phyloP scores from a whole-genome alignment of 805 yeast genomes.

The Candida stauntonica region DNA sequence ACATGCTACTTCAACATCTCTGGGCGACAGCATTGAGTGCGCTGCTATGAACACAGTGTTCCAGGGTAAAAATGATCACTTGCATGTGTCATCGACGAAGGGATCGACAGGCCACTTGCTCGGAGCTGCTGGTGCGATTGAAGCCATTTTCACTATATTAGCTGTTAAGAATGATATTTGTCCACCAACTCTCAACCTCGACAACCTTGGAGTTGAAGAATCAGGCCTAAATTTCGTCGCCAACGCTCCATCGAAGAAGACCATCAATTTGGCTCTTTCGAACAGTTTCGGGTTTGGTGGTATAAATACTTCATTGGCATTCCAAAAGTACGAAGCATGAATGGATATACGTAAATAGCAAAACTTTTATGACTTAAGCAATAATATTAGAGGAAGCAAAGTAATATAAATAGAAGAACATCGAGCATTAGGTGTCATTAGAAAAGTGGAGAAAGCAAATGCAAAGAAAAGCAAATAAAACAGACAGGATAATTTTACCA shows the following conservation, averaged over 20 bases:
- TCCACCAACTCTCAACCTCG: conserved; percentile 82
- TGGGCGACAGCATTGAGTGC: conserved; percentile 90
- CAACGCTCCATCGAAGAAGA: conserved; percentile 38
- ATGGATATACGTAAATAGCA: background rate
- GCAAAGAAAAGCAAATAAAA: background rate
- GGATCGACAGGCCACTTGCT: conserved; percentile 91
- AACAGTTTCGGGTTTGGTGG: conserved; percentile 99
- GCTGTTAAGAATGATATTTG: conserved; percentile 52
- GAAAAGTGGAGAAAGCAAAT: background rate
- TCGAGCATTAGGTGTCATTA: background rate
- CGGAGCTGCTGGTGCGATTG: conserved; percentile 97
- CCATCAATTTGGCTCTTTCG: conserved; percentile 58
- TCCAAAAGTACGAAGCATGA: conserved; percentile 32
- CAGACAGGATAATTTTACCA: conserved; percentile 16
- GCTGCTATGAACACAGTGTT: conserved; percentile 62
- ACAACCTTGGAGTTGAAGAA: conserved; percentile 46
- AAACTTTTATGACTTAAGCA: background rate
- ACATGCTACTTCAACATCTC: conserved; percentile 89
- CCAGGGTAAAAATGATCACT: conserved; percentile 27
- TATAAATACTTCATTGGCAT: conserved; percentile 73
- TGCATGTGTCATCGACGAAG: conserved; percentile 75
- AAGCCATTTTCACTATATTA: conserved; percentile 72
- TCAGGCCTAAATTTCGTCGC: conserved; percentile 54
- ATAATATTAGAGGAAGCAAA: too few relatives aligned
- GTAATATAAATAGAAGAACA: background rate